Conservation (phyloP, 2,329 filamentous ascomycete genomes). For the Samsoniella hepiali region DNA sequence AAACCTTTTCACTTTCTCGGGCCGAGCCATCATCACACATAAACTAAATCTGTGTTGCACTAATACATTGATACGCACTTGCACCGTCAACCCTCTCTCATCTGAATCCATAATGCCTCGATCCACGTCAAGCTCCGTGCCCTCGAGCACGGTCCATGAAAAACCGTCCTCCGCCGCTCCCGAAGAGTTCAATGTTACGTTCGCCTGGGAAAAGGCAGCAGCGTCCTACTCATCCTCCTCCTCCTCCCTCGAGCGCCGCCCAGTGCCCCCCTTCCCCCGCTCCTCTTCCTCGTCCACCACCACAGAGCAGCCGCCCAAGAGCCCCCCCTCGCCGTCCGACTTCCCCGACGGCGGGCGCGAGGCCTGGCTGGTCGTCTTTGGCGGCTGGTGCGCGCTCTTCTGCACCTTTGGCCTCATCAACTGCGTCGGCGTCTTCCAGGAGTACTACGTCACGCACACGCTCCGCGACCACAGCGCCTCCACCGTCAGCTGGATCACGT, state of each 20-base stretch:
- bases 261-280: slow-evolving; percentile 31
- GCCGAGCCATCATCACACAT: too few species aligned
- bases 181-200: neutral
- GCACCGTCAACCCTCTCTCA: neutral
- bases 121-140: slow-evolving; percentile 26
- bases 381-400: slow-evolving; percentile 42
- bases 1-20: too few species aligned
- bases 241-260: slow-evolving; percentile 1
- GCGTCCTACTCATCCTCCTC: neutral
- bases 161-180: slow-evolving; percentile 15
- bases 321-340: slow-evolving; percentile 39
- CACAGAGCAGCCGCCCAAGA: slow-evolving; percentile 8
- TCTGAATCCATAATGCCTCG: slow-evolving; percentile 22
- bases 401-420: slow-evolving; percentile 45
- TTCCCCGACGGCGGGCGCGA: slow-evolving; percentile 58
- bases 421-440: slow-evolving; percentile 54
- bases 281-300: slow-evolving; percentile 48
- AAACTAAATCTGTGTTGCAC: neutral
- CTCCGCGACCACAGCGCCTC: slow-evolving; percentile 47
- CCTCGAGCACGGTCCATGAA: slow-evolving; percentile 28
- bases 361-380: slow-evolving; percentile 56
- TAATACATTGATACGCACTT: too few species aligned
- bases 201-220: neutral
- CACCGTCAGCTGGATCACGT: slow-evolving; percentile 58
- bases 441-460: slow-evolving; percentile 52